Evolutionary conservation across 345 rosid species (phyloP), one percentile per base, ranked within the genome.

Genomic region (Clarkia xantiana): DNA sequence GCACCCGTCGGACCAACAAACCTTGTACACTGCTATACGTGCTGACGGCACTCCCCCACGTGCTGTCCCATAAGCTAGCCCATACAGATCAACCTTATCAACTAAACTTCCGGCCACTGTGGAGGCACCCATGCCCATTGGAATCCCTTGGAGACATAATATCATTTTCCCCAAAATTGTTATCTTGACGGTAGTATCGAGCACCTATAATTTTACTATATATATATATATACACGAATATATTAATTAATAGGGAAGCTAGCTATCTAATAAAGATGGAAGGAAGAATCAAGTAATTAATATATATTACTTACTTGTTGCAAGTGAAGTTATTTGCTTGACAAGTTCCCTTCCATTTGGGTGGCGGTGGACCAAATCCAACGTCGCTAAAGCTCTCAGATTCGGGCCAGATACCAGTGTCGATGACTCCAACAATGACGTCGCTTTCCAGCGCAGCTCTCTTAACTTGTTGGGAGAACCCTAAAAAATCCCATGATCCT

Each of bases 301-400:
- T n/a, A n/a, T n/a, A n/a, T n/a, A 9, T 52, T 66, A 78, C 90
- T 74, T 76, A 63, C n/a, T n/a, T n/a, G n/a, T 76, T 78, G 68
- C 83, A 82, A 36, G 79, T 62, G 68, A 76, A 72, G 63, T 76
- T 76, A 59, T n/a, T n/a, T n/a, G 61, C 46, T 36, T 46, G 42
- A 57, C 49, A 55, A 72, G 70, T 66, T 39, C 43, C 62, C 13
- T 59, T 70, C 66, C 61, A 66, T 53, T 59, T 62, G 11, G 60
- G 3, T 1, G 75, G 75, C 11, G 71, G 71, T 10, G 63, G 57
- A 42, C 60, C 34, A 40, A 66, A 51, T 11, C 58, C 58, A 40
- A 22, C 3, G 43, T 63, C 60, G 19, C 16, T 45, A 44, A 70
- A 62, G 54, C 71, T 70, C 5, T 49, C 52, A 2, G 57, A 43